These are phyloP conservation scores for Pestalotiopsis sp. DNA, from an alignment of 2,329 filamentous ascomycete species.

Conservation along the genomic window DNA sequence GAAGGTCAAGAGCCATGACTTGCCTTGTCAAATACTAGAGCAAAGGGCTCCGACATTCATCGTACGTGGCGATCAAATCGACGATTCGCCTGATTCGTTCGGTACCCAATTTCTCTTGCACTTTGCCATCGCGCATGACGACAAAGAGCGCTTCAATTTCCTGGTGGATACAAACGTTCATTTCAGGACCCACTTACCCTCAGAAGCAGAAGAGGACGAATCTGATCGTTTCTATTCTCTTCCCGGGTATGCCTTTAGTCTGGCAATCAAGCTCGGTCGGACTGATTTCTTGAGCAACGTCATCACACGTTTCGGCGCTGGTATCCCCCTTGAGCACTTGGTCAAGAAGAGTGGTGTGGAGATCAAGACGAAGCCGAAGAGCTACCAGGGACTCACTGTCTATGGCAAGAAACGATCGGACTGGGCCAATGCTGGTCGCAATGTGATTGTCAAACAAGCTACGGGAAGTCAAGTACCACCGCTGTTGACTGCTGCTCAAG, in stretches of 20 bases:
- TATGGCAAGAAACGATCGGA: conserved; percentile 73
- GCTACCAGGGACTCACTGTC: conserved; percentile 40
- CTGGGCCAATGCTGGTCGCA: conserved; percentile 69
- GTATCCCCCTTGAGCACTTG: conserved; percentile 68
- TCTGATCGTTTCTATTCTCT: conserved; percentile 37
- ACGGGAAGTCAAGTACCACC: conserved; percentile 54
- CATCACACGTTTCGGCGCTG: conserved; percentile 67
- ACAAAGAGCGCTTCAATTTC: conserved; percentile 54
- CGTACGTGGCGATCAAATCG: conserved; percentile 29
- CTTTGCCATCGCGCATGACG: conserved; percentile 53
- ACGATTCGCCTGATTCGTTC: conserved; percentile 19
- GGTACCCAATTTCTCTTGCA: conserved; percentile 32
- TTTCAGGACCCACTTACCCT: conserved; percentile 40
- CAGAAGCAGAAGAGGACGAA: conserved; percentile 33
- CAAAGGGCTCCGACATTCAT: conserved; percentile 37
- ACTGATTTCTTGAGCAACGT: conserved; percentile 62
- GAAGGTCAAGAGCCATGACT: conserved; percentile 65
- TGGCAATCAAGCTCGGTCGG: conserved; percentile 49
- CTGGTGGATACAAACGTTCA: conserved; percentile 57
- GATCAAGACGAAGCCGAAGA: conserved; percentile 64
- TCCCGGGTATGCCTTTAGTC: conserved; percentile 40
- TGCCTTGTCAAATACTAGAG: conserved; percentile 55
- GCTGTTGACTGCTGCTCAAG: conserved; percentile 58
- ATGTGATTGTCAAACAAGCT: conserved; percentile 36
- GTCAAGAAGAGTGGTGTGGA: conserved; percentile 67